Base-by-base conservation (phyloP, 2,329 filamentous ascomycete species). In the Fusarium secorum region DNA sequence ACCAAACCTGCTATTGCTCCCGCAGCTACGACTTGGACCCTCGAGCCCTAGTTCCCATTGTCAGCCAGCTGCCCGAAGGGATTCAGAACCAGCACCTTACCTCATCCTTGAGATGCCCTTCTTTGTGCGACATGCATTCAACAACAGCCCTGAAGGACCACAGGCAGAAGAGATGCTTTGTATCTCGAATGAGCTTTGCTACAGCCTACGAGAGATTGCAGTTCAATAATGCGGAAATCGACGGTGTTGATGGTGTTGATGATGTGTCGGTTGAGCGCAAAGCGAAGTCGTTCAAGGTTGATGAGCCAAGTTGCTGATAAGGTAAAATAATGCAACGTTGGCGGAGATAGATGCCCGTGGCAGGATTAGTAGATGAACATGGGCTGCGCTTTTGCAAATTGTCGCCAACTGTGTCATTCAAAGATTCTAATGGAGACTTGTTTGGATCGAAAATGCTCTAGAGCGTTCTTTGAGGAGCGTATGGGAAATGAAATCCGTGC, bases 1-100 rank as follows among this genome's bases (percentile, higher is more conserved):
- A 98, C 90, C 73, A 98, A 88, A 64, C 96, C 96, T 71, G 96
- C 93, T 73, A 85, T 84, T 51, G 85, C 87, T 60, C 88, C 88
- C 44, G 88, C 87, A 48, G 83, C 78, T 54, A 88, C 83, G 67
- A 88, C 86, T 77, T 90, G 87, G 46, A 86, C 80, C 68, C 80
- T 84, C 57, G 87, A 85, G 79, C 88, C 88, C 86, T 88, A 63
- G 59, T 60, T 58, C 48, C 28, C 54, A 33, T 48, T 41, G 51
- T 75, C 42, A 76, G 65, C 35, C 26, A 33, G 18, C 35, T n/a
- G 11, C 33, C 24, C 24, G 18, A 26, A 28, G 24, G n/a, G 22
- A 36, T 41, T 26, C 35, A 55, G n/a, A 28, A 17, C 13, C 13
- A 39, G 28, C 35, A 51, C 46, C 63, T 80, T 81, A 86, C 85